Percentiles rank a stretch among this genome's conserved stretches.
Evolutionary conservation across 768 basidiomycete genomes (phyloP).

Genomic region (Grammothele lineata): DNA sequence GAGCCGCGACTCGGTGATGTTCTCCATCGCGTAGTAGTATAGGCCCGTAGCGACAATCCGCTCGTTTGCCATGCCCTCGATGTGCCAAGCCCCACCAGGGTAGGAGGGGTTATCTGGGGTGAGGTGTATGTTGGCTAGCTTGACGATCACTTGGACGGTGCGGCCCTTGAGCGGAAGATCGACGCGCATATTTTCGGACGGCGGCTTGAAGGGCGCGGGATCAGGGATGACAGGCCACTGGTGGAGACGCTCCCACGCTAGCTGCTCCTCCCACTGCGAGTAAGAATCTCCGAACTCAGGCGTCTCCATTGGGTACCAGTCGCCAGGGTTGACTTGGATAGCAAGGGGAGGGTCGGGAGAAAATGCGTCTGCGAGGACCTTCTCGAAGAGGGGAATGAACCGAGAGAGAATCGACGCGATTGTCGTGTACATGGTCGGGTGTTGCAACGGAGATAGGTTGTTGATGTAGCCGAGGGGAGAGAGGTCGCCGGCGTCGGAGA

Average conservation of each 20-base stretch:
- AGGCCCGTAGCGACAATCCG: too few relatives aligned
- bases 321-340: background rate
- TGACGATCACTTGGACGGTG: conserved; percentile 35
- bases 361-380: conserved; percentile 16
- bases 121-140: conserved; percentile 34
- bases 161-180: conserved; percentile 6
- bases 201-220: background rate
- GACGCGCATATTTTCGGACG: background rate
- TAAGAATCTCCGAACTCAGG: background rate
- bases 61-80: too few relatives aligned
- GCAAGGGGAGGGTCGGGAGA: background rate
- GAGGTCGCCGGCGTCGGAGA: conserved; percentile 19
- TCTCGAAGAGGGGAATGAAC: conserved; percentile 24
- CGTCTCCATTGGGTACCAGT: background rate
- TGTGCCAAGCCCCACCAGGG: too few relatives aligned
- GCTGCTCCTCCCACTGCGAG: background rate
- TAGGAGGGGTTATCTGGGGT: too few relatives aligned
- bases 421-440: too few relatives aligned
- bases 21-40: conserved; percentile 26
- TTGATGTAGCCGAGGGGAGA: conserved; percentile 23
- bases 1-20: too few relatives aligned
- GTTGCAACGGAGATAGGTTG: conserved; percentile 22
- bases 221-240: conserved; percentile 1
- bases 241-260: too few relatives aligned
- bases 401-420: conserved; percentile 10